Conservation (phyloP, 305 asterid species). For the Caryopteris hybrid region DNA sequence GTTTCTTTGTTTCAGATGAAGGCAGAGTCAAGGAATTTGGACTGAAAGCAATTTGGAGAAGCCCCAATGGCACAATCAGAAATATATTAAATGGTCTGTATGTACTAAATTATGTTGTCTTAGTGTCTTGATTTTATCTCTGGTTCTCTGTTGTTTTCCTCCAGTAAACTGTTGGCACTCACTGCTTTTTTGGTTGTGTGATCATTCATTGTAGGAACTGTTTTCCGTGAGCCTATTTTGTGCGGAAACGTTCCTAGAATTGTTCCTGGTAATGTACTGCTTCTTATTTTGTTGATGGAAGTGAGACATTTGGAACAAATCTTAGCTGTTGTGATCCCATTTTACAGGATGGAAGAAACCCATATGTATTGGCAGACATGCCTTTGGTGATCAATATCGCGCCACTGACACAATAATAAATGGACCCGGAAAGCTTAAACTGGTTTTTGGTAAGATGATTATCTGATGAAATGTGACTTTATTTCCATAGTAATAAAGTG, state of each 20-base stretch:
- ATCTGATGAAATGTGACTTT: not conserved
- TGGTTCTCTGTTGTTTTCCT: not conserved
- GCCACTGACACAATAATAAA: constrained; percentile 66
- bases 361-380: constrained; percentile 92
- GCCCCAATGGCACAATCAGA: constrained; percentile 95
- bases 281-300: constrained; percentile 14
- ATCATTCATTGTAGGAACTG: constrained; percentile 59
- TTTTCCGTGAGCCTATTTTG: constrained; percentile 84
- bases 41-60: constrained; percentile 83
- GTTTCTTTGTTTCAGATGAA: constrained; percentile 55
- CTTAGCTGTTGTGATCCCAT: constrained; percentile 10
- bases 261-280: constrained; percentile 60
- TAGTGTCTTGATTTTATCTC: not conserved
- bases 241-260: constrained; percentile 74
- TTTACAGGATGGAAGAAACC: constrained; percentile 85
- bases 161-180: not conserved
- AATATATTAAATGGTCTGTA: constrained; percentile 71
- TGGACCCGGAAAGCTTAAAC: constrained; percentile 83
- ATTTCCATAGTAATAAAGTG: not conserved
- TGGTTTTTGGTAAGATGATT: constrained; percentile 68
- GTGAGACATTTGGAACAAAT: constrained; percentile 1
- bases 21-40: constrained; percentile 77
- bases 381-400: constrained; percentile 89
- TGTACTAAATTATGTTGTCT: constrained; percentile 1
- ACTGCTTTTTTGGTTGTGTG: not conserved